Conservation (phyloP, 768 basidiomycete species). For the Xerocomellus amylosporus region DNA sequence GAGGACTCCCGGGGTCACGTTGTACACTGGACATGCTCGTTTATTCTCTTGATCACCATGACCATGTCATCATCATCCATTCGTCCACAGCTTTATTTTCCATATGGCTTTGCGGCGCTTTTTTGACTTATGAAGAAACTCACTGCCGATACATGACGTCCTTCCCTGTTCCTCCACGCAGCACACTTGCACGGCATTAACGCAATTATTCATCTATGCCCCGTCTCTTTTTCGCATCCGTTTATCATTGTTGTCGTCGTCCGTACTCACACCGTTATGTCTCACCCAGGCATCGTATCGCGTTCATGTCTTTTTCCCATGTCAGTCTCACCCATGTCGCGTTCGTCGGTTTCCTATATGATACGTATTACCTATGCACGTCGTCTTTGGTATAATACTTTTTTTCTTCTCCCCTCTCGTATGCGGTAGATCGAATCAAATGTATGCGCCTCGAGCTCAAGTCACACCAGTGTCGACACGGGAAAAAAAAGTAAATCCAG, state of each 20-base stretch:
- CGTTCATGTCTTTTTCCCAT: background rate
- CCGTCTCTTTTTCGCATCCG: background rate
- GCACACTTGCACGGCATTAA: background rate
- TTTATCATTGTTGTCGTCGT: background rate
- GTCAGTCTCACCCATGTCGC: background rate
- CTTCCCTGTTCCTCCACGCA: background rate
- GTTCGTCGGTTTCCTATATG: background rate
- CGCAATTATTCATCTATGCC: background rate
- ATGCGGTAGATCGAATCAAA: background rate
- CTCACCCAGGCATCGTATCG: conserved; percentile 1
- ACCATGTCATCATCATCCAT: background rate
- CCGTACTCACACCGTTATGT: conserved; percentile 3
- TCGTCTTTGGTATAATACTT: background rate
- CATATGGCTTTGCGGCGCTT: conserved; percentile 2
- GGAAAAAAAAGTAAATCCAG: background rate
- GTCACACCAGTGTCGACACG: background rate
- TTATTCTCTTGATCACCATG: background rate
- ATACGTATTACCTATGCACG: background rate
- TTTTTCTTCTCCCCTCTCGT: background rate
- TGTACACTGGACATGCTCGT: background rate
- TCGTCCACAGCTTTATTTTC: conserved; percentile 2
- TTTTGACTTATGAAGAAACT: conserved; percentile 21
- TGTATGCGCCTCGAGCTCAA: too few relatives aligned
- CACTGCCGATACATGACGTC: background rate
- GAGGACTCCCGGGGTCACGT: background rate